Percentiles rank a stretch among this genome's conserved stretches.
These are phyloP conservation scores for Nymphaea thermarum DNA, from an alignment of 164 flowering plant species.

Conservation along the genomic window DNA sequence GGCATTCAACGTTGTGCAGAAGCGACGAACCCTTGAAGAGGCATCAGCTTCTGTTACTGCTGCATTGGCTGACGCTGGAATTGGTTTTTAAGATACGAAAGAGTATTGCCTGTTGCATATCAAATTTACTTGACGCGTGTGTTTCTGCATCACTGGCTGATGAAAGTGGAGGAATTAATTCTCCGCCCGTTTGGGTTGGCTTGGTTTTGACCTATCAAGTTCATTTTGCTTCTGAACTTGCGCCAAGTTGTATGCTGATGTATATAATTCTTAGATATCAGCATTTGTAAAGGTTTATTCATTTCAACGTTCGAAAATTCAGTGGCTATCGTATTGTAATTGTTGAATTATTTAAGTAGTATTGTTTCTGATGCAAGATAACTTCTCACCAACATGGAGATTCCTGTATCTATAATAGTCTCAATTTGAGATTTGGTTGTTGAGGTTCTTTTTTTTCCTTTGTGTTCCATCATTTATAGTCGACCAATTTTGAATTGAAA, in stretches of 20 bases:
- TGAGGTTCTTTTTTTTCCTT: no score
- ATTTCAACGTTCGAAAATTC: neutral
- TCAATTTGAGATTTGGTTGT: no score
- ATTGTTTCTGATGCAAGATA: neutral
- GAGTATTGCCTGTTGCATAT: neutral
- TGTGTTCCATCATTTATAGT: no score
- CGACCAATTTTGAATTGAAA: no score
- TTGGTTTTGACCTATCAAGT: neutral
- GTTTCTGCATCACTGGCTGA: neutral
- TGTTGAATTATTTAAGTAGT: neutral
- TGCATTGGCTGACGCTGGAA: conserved; percentile 51
- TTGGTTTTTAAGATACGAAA: conserved; percentile 5
- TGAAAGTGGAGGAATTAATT: neutral
- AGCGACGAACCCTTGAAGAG: conserved; percentile 84
- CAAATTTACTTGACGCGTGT: neutral
- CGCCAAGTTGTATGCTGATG: neutral
- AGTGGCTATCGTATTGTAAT: neutral
- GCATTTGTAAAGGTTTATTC: neutral
- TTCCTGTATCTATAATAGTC: no score
- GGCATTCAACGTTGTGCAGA: conserved; percentile 57
- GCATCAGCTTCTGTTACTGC: conserved; percentile 83
- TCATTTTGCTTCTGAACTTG: neutral
- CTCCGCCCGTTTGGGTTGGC: neutral
- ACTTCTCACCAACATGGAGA: neutral
- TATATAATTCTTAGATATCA: neutral